Conservation (phyloP, 805 yeast genomes). For the Candida coquimbonensis region DNA sequence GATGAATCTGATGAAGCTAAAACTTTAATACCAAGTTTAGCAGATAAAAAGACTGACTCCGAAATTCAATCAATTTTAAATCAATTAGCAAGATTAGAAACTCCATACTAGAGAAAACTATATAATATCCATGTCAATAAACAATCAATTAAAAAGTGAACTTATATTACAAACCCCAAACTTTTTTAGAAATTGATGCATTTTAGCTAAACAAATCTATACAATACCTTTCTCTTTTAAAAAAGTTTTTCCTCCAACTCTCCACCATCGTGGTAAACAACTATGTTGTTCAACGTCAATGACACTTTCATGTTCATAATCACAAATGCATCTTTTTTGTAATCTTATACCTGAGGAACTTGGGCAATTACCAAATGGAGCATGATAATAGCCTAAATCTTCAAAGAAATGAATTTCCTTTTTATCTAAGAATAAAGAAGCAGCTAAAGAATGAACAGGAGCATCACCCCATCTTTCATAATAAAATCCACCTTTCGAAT, state of each 20-base stretch:
- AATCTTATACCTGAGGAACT: constrained; percentile 39
- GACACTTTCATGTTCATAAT: constrained; percentile 35
- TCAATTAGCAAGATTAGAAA: constrained; percentile 67
- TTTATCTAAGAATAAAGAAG: constrained; percentile 48
- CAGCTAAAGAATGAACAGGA: constrained; percentile 77
- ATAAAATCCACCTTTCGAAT: constrained; percentile 68
- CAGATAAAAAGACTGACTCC: constrained; percentile 73
- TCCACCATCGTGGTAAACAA: constrained; percentile 75
- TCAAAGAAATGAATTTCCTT: constrained; percentile 68
- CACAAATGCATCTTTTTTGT: constrained; percentile 58
- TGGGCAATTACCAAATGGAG: constrained; percentile 63
- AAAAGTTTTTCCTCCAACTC: constrained; percentile 55
- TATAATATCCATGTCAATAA: background rate
- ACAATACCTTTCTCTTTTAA: constrained; percentile 32
- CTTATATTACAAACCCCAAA: background rate
- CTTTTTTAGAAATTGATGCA: background rate
- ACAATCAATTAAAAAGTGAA: background rate
- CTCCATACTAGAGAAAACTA: constrained; percentile 26
- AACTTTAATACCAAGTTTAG: constrained; percentile 83
- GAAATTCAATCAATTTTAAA: constrained; percentile 84
- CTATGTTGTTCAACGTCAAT: constrained; percentile 43
- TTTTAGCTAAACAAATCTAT: constrained; percentile 1
- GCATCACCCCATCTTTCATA: constrained; percentile 96
- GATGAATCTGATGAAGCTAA: constrained; percentile 97
- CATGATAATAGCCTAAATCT: constrained; percentile 75